Conservation (phyloP, 2,329 filamentous ascomycete species). For the Diplodia sapinea region DNA sequence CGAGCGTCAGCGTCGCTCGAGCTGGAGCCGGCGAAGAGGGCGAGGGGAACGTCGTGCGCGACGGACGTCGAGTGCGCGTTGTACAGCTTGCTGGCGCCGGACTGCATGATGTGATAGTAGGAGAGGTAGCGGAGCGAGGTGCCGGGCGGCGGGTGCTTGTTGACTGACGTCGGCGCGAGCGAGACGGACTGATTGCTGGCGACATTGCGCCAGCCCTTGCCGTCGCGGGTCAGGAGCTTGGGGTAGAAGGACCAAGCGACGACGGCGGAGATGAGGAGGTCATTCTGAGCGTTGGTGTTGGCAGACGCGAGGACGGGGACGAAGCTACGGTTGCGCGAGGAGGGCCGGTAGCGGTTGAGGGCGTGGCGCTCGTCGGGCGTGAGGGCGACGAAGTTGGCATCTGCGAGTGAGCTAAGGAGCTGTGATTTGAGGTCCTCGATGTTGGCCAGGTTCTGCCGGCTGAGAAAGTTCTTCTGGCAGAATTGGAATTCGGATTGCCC, state of each 20-base stretch:
- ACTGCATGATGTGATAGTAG: slow-evolving; percentile 90
- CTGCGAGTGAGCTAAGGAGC: slow-evolving; percentile 80
- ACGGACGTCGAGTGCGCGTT: slow-evolving; percentile 78
- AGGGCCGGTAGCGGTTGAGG: slow-evolving; percentile 72
- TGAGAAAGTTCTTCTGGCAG: slow-evolving; percentile 93
- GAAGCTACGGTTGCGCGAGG: slow-evolving; percentile 72
- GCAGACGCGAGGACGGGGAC: slow-evolving; percentile 80
- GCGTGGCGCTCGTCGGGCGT: slow-evolving; percentile 73
- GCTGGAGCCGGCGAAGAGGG: slow-evolving; percentile 71
- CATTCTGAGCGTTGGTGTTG: slow-evolving; percentile 78
- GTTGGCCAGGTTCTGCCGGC: slow-evolving; percentile 82
- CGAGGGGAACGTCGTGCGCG: slow-evolving; percentile 74
- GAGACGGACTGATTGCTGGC: slow-evolving; percentile 91
- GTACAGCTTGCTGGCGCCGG: slow-evolving; percentile 72
- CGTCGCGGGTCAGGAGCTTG: slow-evolving; percentile 83
- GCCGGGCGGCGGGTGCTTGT: slow-evolving; percentile 63
- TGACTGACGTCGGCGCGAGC: slow-evolving; percentile 86
- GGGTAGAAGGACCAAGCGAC: slow-evolving; percentile 96
- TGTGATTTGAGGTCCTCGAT: slow-evolving; percentile 97
- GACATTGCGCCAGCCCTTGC: slow-evolving; percentile 87
- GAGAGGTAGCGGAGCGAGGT: slow-evolving; percentile 75
- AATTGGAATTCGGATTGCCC: slow-evolving; percentile 81
- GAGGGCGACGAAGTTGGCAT: slow-evolving; percentile 81
- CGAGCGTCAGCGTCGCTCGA: slow-evolving; percentile 74
- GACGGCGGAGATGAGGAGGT: slow-evolving; percentile 77